Conservation (phyloP, 2,329 filamentous ascomycete genomes). For the Neonectria sp. region DNA sequence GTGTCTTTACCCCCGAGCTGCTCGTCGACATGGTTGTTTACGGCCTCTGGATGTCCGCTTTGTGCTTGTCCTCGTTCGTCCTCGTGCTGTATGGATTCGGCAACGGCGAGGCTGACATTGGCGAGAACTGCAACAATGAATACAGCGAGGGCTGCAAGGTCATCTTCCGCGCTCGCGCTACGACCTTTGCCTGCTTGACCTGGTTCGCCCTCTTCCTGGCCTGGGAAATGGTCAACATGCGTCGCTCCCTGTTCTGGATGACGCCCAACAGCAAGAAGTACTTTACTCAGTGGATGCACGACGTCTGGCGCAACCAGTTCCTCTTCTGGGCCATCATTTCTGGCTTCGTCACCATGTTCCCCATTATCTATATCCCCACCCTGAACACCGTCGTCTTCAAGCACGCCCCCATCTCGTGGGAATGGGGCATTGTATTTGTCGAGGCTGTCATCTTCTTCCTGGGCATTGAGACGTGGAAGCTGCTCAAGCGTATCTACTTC, state of each 20-base stretch:
- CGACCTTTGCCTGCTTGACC: conserved; percentile 80
- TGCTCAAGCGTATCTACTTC: conserved; percentile 64
- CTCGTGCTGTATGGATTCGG: conserved; percentile 67
- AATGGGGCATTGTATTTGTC: conserved; percentile 73
- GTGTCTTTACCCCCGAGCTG: conserved; percentile 77
- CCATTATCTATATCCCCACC: conserved; percentile 70
- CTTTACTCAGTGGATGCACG: conserved; percentile 76
- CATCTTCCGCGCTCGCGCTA: conserved; percentile 79
- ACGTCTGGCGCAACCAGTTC: conserved; percentile 80
- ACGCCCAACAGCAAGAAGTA: conserved; percentile 73
- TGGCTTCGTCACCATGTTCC: conserved; percentile 63
- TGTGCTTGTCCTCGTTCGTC: conserved; percentile 68
- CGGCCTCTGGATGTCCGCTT: conserved; percentile 76
- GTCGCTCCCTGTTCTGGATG: conserved; percentile 81
- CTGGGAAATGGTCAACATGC: conserved; percentile 82
- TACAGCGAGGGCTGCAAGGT: conserved; percentile 69
- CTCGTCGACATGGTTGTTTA: conserved; percentile 77
- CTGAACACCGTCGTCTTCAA: conserved; percentile 72
- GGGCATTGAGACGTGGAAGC: conserved; percentile 73
- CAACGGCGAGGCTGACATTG: conserved; percentile 65
- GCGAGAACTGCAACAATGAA: conserved; percentile 70
- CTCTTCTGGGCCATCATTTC: conserved; percentile 73
- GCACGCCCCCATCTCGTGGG: conserved; percentile 71
- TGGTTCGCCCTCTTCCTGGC: conserved; percentile 83
- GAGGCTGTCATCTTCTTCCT: conserved; percentile 69